These are phyloP conservation scores for Nakazawaea siamensis DNA, from an alignment of 805 yeast genomes.

Conservation along the genomic window DNA sequence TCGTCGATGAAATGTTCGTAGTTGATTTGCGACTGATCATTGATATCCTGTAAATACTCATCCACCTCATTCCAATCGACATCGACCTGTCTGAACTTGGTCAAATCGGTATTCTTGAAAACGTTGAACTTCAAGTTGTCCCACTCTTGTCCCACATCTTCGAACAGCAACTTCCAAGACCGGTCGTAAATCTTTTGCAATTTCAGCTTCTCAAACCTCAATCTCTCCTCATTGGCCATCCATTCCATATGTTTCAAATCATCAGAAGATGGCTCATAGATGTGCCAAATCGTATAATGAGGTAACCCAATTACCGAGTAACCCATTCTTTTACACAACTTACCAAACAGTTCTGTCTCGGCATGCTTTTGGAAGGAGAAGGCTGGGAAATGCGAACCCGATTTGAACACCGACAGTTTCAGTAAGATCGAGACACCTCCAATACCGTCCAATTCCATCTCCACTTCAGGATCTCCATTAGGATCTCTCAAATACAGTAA, in stretches of 20 bases:
- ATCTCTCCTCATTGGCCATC: slow-evolving; percentile 73
- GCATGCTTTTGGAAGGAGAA: slow-evolving; percentile 92
- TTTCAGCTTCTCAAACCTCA: slow-evolving; percentile 55
- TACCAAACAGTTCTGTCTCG: slow-evolving; percentile 94
- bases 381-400: slow-evolving; percentile 92
- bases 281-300: slow-evolving; percentile 91
- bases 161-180: slow-evolving; percentile 76
- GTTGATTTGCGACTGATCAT: slow-evolving; percentile 14
- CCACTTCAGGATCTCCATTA: slow-evolving; percentile 85
- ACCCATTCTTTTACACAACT: slow-evolving; percentile 77
- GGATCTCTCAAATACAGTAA: slow-evolving; percentile 90
- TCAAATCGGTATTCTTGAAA: slow-evolving; percentile 68
- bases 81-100: slow-evolving; percentile 34
- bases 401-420: slow-evolving; percentile 75
- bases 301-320: slow-evolving; percentile 82
- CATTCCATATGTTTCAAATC: slow-evolving; percentile 82
- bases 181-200: slow-evolving; percentile 59
- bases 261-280: slow-evolving; percentile 87
- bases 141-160: slow-evolving; percentile 74
- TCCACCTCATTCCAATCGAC: slow-evolving; percentile 72
- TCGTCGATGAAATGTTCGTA: slow-evolving; percentile 11
- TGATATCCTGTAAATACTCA: slow-evolving; percentile 22
- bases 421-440: slow-evolving; percentile 93
- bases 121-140: slow-evolving; percentile 55
- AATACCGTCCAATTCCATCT: slow-evolving; percentile 90